Conservation (phyloP, 176 grass and related monocot species). For the Microstegium vimineum region DNA sequence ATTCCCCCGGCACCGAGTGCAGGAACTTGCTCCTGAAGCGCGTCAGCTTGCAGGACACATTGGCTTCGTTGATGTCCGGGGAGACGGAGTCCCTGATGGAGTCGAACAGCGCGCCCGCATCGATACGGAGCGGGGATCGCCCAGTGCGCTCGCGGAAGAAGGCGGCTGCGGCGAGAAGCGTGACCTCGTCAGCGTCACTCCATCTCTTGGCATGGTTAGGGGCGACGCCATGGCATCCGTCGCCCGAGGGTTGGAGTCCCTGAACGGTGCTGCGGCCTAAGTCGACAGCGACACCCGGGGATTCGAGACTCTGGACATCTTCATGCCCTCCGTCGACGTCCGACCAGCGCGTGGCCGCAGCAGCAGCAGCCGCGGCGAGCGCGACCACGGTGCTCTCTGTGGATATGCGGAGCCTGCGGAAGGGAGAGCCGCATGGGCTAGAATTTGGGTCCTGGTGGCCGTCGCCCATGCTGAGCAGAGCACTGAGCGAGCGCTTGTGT, state of each 20-base stretch:
- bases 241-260: neutral
- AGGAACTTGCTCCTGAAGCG: conserved; percentile 40
- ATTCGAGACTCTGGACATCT: conserved; percentile 22
- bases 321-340: neutral
- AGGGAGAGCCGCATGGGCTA: neutral
- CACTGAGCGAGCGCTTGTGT: neutral
- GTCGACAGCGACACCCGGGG: conserved; percentile 10
- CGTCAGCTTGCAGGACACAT: conserved; percentile 36
- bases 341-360: neutral
- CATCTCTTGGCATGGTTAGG: neutral
- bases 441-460: conserved; percentile 11
- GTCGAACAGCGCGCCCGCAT: conserved; percentile 11
- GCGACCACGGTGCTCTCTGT: neutral
- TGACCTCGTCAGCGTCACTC: conserved; percentile 40
- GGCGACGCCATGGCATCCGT: neutral
- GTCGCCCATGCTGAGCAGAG: neutral
- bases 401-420: conserved; percentile 10
- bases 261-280: conserved; percentile 19
- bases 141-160: conserved; percentile 49
- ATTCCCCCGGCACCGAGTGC: neutral
- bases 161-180: conserved; percentile 43
- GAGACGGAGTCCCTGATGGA: conserved; percentile 24
- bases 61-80: conserved; percentile 12
- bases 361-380: neutral
- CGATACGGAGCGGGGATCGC: neutral